phyloP scores from a whole-genome alignment of 2,329 filamentous ascomycete species.

The Cladosporium cucumerinum region DNA sequence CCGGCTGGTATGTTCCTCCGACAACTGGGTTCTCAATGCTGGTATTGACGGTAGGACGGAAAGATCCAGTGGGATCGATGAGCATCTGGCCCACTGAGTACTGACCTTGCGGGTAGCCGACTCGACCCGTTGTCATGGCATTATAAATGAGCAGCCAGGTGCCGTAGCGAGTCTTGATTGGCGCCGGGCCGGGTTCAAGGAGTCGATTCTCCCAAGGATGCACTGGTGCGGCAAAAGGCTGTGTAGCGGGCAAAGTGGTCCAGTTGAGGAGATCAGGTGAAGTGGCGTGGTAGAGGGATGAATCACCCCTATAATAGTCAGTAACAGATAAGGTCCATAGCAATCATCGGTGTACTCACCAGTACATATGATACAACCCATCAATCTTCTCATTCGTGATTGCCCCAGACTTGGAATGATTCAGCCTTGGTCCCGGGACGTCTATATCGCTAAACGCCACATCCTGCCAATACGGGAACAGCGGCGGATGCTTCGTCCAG shows the following conservation, averaged over 20 bases:
- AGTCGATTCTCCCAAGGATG: slow-evolving; percentile 34
- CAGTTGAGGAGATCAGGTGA: slow-evolving; percentile 36
- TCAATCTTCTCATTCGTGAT: slow-evolving; percentile 33
- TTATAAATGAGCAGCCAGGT: slow-evolving; percentile 36
- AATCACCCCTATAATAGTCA: slow-evolving; percentile 27
- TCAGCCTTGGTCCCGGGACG: slow-evolving; percentile 20
- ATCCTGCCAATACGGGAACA: slow-evolving; percentile 31
- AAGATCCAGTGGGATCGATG: slow-evolving; percentile 27
- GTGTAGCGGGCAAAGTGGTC: slow-evolving; percentile 21
- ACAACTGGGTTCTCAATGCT: slow-evolving; percentile 19
- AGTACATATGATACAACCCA: slow-evolving; percentile 37
- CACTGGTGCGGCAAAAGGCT: slow-evolving; percentile 28
- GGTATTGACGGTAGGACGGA: slow-evolving; percentile 19
- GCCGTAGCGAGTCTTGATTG: slow-evolving; percentile 36
- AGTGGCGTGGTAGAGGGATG: slow-evolving; percentile 32
- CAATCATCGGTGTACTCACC: slow-evolving; percentile 4
- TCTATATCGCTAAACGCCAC: slow-evolving; percentile 24
- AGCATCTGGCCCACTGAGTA: slow-evolving; percentile 37
- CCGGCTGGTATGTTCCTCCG: slow-evolving; percentile 21
- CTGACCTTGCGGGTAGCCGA: slow-evolving; percentile 29
- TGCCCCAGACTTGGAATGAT: slow-evolving; percentile 28
- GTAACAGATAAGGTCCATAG: neutral
- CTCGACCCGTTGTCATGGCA: slow-evolving; percentile 28
- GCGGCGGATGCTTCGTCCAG: slow-evolving; percentile 35
- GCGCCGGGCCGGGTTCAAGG: slow-evolving; percentile 35